Base-by-base conservation (phyloP, 1,139 yeast genomes). In the Pichia sp. region DNA sequence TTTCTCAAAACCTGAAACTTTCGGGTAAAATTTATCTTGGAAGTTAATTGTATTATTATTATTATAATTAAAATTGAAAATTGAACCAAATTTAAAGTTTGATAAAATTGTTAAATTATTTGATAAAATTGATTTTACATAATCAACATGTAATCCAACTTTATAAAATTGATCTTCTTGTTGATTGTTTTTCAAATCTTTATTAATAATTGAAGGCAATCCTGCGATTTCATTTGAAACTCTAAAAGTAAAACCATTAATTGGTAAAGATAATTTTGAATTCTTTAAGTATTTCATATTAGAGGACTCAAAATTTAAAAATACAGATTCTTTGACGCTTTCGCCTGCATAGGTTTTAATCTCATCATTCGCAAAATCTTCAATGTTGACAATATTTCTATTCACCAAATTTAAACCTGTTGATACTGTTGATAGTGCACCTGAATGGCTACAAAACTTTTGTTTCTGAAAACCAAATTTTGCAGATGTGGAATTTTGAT, bases 21-120 rank as follows among this genome's bases (percentile, higher is more conserved):
- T 7, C 45, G 76, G 65, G 56, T 75, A 77, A 55, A 76, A 77
- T 51, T 72, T 69, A 56, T 78, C 83, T 13, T 74, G 79, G 23
- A 77, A 67, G 15, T 70, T 67, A 23, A 63, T 46, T 9, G 62
- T 57, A 15, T 51, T 48, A 16, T 53, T 49, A 7, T 34, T 34
- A 16, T 53, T 38, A 11, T 45, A 22, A 24, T 55, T 41, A 45
- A 61, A 52, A 44, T 60, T 52, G 30, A 53, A 39, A 38, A 68
- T 58, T 15, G 67, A 64, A 18, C 82, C 82, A 26, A 67, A 53
- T 36, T 68, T 67, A 18, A 66, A 60, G 16, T 62, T 55, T 2
- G 71, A 49, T 32, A 68, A 68, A 35, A 75, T 55, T 20, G 79
- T 76, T 46, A 76, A 42, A 46, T 55, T 57, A 49, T 72, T 67